Evolutionary conservation across 2,329 filamentous ascomycete species (phyloP).

Genomic region (Trichoderma sp.): DNA sequence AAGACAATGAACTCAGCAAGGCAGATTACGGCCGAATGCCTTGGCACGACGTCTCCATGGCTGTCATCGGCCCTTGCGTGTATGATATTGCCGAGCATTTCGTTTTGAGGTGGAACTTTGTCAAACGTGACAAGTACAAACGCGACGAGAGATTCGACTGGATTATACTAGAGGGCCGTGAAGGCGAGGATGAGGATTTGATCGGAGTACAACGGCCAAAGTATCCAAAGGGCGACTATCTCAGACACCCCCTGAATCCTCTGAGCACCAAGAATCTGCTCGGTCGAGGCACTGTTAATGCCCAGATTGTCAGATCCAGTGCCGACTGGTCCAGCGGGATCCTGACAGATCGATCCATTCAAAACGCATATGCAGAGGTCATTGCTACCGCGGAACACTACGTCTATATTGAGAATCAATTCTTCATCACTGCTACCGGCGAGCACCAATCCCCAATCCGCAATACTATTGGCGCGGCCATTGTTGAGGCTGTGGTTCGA

Average conservation of each 20-base stretch:
- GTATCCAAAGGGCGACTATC: conserved; percentile 83
- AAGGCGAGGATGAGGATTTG: conserved; percentile 77
- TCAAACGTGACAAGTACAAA: conserved; percentile 98
- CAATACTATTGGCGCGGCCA: conserved; percentile 83
- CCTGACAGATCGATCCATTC: conserved; percentile 77
- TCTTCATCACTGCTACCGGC: conserved; percentile 94
- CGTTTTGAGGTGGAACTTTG: conserved; percentile 90
- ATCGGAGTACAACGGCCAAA: conserved; percentile 85
- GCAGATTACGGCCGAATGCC: conserved; percentile 93
- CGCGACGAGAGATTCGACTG: conserved; percentile 80
- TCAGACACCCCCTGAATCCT: conserved; percentile 73
- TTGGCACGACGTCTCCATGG: conserved; percentile 96
- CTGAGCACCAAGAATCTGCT: conserved; percentile 63
- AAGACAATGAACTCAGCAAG: conserved; percentile 88
- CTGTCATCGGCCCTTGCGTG: conserved; percentile 80
- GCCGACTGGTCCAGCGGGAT: conserved; percentile 94
- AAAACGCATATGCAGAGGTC: conserved; percentile 80
- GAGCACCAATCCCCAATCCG: conserved; percentile 82
- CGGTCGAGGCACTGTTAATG: conserved; percentile 70
- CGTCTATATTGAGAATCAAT: conserved; percentile 98
- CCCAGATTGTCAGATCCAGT: conserved; percentile 85
- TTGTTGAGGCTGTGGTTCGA: conserved; percentile 83
- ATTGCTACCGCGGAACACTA: conserved; percentile 87
- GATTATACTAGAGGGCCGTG: conserved; percentile 73
- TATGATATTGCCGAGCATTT: conserved; percentile 97